Evolutionary conservation across 1,284 basidiomycete species (phyloP).

Genomic region (Cutaneotrichosporon arboriforme): DNA sequence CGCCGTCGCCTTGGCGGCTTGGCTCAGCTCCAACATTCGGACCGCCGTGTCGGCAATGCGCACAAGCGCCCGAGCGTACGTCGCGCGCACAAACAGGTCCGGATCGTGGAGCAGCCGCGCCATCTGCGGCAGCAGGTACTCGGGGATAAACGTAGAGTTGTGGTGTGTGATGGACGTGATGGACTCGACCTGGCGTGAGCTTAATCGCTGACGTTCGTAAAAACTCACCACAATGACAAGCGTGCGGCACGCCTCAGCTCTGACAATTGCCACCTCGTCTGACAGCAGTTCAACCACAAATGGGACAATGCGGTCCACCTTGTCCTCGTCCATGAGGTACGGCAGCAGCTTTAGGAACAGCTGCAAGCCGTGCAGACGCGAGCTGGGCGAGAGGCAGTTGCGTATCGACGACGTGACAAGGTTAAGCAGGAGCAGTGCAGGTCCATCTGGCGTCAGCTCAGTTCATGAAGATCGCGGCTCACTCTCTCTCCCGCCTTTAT

Average conservation of each 20-base stretch:
- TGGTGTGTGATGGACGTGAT: constrained; percentile 84
- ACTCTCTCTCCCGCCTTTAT: constrained; percentile 27
- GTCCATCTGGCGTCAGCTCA: constrained; percentile 57
- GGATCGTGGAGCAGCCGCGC: constrained; percentile 73
- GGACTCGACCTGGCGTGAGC: constrained; percentile 61
- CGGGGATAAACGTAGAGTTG: constrained; percentile 77
- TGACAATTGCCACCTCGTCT: constrained; percentile 75
- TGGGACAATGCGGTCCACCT: constrained; percentile 87
- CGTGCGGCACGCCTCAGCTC: constrained; percentile 70
- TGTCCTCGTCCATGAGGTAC: constrained; percentile 88
- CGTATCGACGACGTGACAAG: constrained; percentile 85
- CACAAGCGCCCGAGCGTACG: constrained; percentile 81
- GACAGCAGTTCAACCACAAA: constrained; percentile 83
- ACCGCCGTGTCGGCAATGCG: constrained; percentile 74
- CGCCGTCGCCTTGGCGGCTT: constrained; percentile 60
- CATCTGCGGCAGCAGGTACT: constrained; percentile 91
- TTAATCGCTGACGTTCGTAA: background rate
- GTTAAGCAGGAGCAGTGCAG: constrained; percentile 72
- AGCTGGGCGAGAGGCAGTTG: constrained; percentile 79
- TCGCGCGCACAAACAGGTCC: constrained; percentile 81
- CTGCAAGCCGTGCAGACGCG: constrained; percentile 78
- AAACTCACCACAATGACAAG: constrained; percentile 68
- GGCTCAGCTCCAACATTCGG: constrained; percentile 74
- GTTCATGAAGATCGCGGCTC: constrained; percentile 13
- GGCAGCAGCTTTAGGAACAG: constrained; percentile 76